phyloP scores from a whole-genome alignment of 1,284 basidiomycete genomes.

The Malassezia restricta region DNA sequence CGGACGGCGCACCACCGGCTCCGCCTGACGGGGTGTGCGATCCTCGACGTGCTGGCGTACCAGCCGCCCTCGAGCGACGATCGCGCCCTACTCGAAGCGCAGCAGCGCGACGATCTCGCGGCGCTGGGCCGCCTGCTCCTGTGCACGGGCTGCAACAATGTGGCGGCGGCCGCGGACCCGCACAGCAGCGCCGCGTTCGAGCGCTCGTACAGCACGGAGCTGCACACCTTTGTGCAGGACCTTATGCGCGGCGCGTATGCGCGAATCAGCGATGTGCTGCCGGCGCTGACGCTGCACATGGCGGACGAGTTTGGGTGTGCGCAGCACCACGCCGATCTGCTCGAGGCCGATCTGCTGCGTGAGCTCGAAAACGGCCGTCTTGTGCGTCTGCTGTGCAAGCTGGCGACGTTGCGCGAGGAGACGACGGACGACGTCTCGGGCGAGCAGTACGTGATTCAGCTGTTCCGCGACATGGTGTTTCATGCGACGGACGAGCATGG shows the following conservation, averaged over 20 bases:
- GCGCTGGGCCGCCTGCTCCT: conserved; percentile 77
- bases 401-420: conserved; percentile 97
- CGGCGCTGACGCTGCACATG: conserved; percentile 57
- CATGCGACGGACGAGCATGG: conserved; percentile 87
- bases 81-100: conserved; percentile 12
- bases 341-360: conserved; percentile 71
- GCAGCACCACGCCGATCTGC: conserved; percentile 62
- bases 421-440: conserved; percentile 95
- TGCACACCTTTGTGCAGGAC: conserved; percentile 68
- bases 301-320: conserved; percentile 72
- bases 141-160: conserved; percentile 61
- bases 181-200: conserved; percentile 63
- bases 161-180: conserved; percentile 53
- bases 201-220: conserved; percentile 64
- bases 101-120: conserved; percentile 69
- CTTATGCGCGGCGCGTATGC: conserved; percentile 55
- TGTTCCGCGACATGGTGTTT: conserved; percentile 97
- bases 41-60: conserved; percentile 41
- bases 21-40: conserved; percentile 31
- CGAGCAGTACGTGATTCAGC: conserved; percentile 91
- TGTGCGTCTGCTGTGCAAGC: conserved; percentile 81
- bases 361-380: conserved; percentile 94
- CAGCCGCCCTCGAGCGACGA: conserved; percentile 21
- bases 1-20: conserved; percentile 52
- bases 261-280: conserved; percentile 15